Conservation (phyloP, 2,329 filamentous ascomycete species). For the Xylaria arbuscula region DNA sequence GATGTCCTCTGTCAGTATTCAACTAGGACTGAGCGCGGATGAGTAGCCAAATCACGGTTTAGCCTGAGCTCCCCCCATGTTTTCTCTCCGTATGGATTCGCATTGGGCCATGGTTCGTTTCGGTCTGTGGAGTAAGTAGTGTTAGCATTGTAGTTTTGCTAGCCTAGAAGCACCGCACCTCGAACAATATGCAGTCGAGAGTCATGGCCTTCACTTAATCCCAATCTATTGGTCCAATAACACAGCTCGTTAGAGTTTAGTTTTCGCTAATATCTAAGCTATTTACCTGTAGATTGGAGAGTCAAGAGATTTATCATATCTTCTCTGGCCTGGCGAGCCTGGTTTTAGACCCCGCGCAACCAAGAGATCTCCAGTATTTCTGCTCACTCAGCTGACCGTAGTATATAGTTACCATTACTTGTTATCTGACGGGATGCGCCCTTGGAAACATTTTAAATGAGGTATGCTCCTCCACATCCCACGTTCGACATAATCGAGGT, state of each 20-base stretch:
- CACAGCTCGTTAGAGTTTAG: not conserved
- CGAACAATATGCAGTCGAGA: no score
- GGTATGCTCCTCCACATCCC: not conserved
- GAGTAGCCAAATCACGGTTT: not conserved
- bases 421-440: not conserved
- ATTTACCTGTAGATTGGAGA: not conserved
- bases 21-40: not conserved
- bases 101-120: not conserved
- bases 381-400: not conserved
- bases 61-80: not conserved
- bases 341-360: not conserved
- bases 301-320: not conserved
- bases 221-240: not conserved
- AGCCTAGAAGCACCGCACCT: not conserved
- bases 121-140: not conserved
- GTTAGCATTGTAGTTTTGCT: not conserved
- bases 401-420: not conserved
- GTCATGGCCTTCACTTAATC: not conserved
- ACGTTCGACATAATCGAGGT: not conserved
- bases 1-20: conserved; percentile 5
- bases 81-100: conserved; percentile 2
- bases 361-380: not conserved
- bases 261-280: not conserved
- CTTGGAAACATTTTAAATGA: not conserved
- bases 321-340: no score